A percentile compares a stretch with the other conserved stretches of the same genome.
Evolutionary conservation across 2,329 filamentous ascomycete species (phyloP).

Genomic region (Fusarium illudens): DNA sequence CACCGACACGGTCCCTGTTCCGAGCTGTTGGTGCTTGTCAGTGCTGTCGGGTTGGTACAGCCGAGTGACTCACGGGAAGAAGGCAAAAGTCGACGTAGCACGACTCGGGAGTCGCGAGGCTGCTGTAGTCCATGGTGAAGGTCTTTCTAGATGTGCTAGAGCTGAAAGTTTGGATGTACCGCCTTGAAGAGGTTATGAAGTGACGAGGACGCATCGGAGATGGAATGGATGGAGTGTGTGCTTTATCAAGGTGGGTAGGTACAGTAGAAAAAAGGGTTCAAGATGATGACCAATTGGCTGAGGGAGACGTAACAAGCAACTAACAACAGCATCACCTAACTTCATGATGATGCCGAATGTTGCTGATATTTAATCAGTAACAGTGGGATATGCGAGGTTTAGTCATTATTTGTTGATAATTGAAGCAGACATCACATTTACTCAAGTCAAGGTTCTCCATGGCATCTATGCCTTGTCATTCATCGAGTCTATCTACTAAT

Average conservation of each 20-base stretch:
- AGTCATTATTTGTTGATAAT: not conserved
- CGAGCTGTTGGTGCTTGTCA: constrained; percentile 65
- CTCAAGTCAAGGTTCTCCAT: not conserved
- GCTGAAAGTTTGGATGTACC: not conserved
- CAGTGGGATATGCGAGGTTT: no score
- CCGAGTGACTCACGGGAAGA: constrained; percentile 69
- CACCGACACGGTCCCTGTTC: constrained; percentile 79
- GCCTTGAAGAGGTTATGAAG: not conserved
- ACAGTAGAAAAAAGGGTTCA: no score
- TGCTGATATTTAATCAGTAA: constrained; percentile 7
- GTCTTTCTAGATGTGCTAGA: not conserved
- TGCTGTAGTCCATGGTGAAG: constrained; percentile 54
- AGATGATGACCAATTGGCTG: constrained; percentile 32
- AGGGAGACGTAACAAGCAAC: constrained; percentile 10
- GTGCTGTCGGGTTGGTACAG: not conserved
- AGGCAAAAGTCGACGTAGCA: constrained; percentile 94
- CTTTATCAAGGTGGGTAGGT: not conserved
- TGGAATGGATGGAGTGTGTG: not conserved
- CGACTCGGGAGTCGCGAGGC: constrained; percentile 70
- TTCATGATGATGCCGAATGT: constrained; percentile 27
- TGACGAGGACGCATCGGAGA: not conserved
- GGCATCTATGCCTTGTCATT: constrained; percentile 20
- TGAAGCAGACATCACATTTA: not conserved
- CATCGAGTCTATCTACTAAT: constrained; percentile 19
- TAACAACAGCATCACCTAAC: constrained; percentile 9